Evolutionary conservation across 352 stramenopile species (phyloP).

Genomic region (Phytophthora chlamydospora): DNA sequence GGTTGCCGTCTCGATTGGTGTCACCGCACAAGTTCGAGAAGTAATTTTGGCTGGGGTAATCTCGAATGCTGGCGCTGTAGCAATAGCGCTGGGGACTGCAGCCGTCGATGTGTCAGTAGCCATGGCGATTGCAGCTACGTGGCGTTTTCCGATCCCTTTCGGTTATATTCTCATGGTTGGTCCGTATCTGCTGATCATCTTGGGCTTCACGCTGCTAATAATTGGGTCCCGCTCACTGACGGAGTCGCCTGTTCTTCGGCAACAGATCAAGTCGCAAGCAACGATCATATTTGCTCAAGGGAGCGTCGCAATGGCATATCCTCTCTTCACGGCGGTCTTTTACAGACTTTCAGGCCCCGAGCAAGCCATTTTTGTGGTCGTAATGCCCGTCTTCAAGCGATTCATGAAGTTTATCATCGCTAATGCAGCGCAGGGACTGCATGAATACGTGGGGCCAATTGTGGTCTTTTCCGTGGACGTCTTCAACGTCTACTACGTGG

Average conservation of each 20-base stretch:
- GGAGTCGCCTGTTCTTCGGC: slow-evolving; percentile 6
- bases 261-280: slow-evolving; percentile 13
- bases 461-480: slow-evolving; percentile 39
- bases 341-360: slow-evolving; percentile 1
- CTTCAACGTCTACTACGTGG: slow-evolving; percentile 37
- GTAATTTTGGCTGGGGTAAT: slow-evolving; percentile 19
- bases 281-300: slow-evolving; percentile 22
- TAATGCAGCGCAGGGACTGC: slow-evolving; percentile 10
- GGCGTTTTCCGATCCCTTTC: slow-evolving; percentile 36
- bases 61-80: slow-evolving; percentile 2
- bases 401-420: slow-evolving; percentile 27
- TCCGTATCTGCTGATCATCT: slow-evolving; percentile 15
- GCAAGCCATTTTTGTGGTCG: slow-evolving; percentile 16
- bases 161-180: slow-evolving; percentile 12
- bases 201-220: slow-evolving; percentile 7
- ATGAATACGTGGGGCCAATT: slow-evolving; percentile 29
- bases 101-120: slow-evolving; percentile 6
- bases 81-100: slow-evolving; percentile 10
- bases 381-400: slow-evolving; percentile 25
- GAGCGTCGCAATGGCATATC: slow-evolving; percentile 22
- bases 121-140: slow-evolving; percentile 6
- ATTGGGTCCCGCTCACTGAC: background rate
- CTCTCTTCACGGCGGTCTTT: slow-evolving; percentile 25
- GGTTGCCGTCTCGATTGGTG: slow-evolving; percentile 11
- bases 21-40: slow-evolving; percentile 15